These are phyloP conservation scores for Phytophthora brassicae DNA, from an alignment of 352 stramenopile genomes.

Conservation along the genomic window DNA sequence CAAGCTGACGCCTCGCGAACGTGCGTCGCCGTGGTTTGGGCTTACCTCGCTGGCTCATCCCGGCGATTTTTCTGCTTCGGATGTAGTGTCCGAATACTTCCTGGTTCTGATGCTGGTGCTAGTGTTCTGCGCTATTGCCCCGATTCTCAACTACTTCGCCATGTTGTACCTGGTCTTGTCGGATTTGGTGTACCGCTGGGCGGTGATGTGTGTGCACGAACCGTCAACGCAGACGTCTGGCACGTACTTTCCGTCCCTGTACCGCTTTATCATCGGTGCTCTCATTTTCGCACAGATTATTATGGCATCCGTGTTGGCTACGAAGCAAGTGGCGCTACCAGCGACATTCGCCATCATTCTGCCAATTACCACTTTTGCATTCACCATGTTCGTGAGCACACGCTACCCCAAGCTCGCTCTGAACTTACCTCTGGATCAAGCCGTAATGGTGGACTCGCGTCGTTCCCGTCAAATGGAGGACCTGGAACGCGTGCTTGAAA, in stretches of 20 bases:
- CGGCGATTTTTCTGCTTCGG: conserved; percentile 59
- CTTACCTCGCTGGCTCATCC: conserved; percentile 59
- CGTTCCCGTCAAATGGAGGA: conserved; percentile 55
- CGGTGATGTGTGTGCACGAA: conserved; percentile 69
- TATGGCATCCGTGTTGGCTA: conserved; percentile 69
- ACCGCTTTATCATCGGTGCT: conserved; percentile 78
- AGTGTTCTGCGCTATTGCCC: conserved; percentile 73
- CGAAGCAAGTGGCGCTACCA: conserved; percentile 67
- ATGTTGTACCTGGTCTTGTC: conserved; percentile 68
- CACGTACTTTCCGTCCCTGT: conserved; percentile 79
- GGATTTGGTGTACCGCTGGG: conserved; percentile 77
- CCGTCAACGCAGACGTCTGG: conserved; percentile 68
- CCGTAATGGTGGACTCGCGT: conserved; percentile 67
- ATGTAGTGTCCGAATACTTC: conserved; percentile 69
- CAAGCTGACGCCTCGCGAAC: conserved; percentile 81
- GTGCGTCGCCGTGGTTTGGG: conserved; percentile 65
- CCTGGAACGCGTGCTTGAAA: conserved; percentile 57
- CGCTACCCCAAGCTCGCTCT: conserved; percentile 68
- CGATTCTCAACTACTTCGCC: conserved; percentile 82
- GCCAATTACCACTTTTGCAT: conserved; percentile 62
- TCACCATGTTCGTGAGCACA: conserved; percentile 71
- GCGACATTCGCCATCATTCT: conserved; percentile 65
- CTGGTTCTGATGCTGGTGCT: conserved; percentile 76
- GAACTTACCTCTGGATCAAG: conserved; percentile 78
- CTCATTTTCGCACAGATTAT: conserved; percentile 81